These are phyloP conservation scores for Achaetomiella virescens DNA, from an alignment of 495 filamentous ascomycete species.

Conservation along the genomic window DNA sequence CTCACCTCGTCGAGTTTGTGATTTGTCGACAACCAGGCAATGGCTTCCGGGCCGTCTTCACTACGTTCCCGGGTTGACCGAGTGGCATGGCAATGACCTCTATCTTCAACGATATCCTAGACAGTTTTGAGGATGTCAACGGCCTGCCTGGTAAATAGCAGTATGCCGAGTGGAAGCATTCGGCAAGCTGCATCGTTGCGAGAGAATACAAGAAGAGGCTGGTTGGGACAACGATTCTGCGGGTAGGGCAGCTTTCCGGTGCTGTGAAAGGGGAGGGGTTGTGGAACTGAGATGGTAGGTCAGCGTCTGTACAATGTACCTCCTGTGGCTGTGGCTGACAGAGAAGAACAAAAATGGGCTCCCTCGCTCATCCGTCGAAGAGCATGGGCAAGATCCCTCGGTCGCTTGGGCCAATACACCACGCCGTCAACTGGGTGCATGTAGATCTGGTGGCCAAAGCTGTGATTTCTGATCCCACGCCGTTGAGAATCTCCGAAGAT, in stretches of 20 bases:
- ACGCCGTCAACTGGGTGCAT: not conserved
- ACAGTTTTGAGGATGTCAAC: constrained; percentile 6
- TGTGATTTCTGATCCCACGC: not conserved
- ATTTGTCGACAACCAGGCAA: constrained; percentile 14
- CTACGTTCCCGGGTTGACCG: constrained; percentile 38
- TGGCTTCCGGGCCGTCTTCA: constrained; percentile 28
- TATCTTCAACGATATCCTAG: constrained; percentile 25
- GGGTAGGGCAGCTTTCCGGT: constrained; percentile 8
- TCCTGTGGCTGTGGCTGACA: not conserved
- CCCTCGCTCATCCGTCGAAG: not conserved
- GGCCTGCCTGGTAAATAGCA: constrained; percentile 3
- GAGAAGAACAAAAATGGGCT: not conserved
- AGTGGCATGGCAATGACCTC: constrained; percentile 48
- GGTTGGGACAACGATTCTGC: not conserved
- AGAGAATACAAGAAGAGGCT: not conserved
- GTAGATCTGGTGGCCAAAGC: not conserved
- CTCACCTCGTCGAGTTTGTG: constrained; percentile 9
- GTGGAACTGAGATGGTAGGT: constrained; percentile 5
- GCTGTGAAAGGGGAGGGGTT: not conserved
- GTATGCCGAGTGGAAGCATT: constrained; percentile 11
- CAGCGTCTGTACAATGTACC: not conserved
- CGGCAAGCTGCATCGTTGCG: not conserved
- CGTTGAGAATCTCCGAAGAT: not conserved
- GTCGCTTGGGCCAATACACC: not conserved
- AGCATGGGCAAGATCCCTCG: not conserved